These are phyloP conservation scores for Ceratocystis diversiconidia DNA, from an alignment of 2,329 filamentous ascomycete species.

Conservation along the genomic window DNA sequence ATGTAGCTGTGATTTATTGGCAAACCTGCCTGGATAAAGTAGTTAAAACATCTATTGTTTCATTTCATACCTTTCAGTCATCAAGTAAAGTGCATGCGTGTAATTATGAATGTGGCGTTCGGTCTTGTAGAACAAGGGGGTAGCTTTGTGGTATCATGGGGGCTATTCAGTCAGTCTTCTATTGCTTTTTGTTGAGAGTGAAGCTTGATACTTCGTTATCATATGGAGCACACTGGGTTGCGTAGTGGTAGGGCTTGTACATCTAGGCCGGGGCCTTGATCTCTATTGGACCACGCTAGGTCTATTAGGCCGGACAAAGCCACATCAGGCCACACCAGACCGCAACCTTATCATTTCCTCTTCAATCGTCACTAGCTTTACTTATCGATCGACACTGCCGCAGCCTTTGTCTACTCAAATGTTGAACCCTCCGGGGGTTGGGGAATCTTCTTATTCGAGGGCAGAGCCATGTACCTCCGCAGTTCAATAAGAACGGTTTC, in stretches of 20 bases:
- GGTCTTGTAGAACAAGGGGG: background rate
- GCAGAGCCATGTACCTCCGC: slow-evolving; percentile 84
- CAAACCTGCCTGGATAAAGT: background rate
- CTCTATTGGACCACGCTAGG: background rate
- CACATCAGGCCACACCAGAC: background rate
- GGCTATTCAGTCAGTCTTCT: background rate
- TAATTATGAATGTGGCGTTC: background rate
- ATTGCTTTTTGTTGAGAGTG: background rate
- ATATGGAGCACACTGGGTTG: background rate
- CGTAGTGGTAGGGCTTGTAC: background rate
- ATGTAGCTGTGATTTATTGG: background rate
- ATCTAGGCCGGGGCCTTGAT: background rate
- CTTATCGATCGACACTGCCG: background rate
- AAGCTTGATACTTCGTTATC: background rate
- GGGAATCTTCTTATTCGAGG: slow-evolving; percentile 83
- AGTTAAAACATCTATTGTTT: background rate
- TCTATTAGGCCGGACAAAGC: background rate
- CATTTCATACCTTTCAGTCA: background rate
- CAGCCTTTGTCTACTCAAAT: slow-evolving; percentile 21
- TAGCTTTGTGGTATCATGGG: background rate
- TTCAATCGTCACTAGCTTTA: background rate
- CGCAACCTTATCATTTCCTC: too few species aligned
- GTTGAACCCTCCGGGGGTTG: slow-evolving; percentile 77
- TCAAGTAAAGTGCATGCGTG: background rate
- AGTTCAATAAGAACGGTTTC: slow-evolving; percentile 84